Evolutionary conservation across 306 rosid genomes (phyloP).

Genomic region (peach (Prunus persica)): Prunus_persica_NCBIv2 NC_034010.1:28392501-28393000

Average conservation of each 20-base stretch:
- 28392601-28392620: neutral
- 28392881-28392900: constrained; percentile 4
- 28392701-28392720: neutral
- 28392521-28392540: constrained; percentile 66
- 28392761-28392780: neutral
- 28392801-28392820: neutral
- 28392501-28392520: constrained; percentile 97
- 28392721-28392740: neutral
- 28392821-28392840: neutral
- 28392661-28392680: neutral
- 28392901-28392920: neutral
- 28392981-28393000: constrained; percentile 97
- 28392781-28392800: neutral
- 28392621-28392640: neutral
- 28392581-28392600: neutral
- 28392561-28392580: neutral
- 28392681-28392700: neutral
- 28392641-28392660: neutral
- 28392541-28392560: constrained; percentile 68
- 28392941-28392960: constrained; percentile 92
- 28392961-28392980: constrained; percentile 89
- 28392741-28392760: neutral
- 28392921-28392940: constrained; percentile 22
- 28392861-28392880: neutral
- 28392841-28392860: neutral